Percentiles rank a stretch among this genome's conserved stretches.
These are phyloP conservation scores for Aspergillus sp. DNA, from an alignment of 2,329 filamentous ascomycete genomes.

Conservation along the genomic window DNA sequence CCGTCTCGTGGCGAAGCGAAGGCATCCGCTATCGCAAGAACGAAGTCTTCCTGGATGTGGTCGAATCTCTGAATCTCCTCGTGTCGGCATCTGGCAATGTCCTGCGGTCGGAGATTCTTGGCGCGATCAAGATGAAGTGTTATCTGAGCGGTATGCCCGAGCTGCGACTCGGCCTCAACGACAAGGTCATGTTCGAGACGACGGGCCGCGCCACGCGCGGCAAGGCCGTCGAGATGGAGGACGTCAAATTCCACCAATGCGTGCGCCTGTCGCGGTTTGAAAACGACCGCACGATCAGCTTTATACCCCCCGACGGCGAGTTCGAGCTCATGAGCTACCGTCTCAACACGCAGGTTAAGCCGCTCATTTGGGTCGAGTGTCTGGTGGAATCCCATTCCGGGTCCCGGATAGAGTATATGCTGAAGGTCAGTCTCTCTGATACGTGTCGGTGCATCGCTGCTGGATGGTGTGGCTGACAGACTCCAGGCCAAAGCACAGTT, in stretches of 20 bases:
- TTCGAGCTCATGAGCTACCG: slow-evolving; percentile 99
- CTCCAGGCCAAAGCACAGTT: slow-evolving; percentile 83
- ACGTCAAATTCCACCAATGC: slow-evolving; percentile 99
- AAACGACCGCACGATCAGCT: slow-evolving; percentile 97
- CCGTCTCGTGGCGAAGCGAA: slow-evolving; percentile 96
- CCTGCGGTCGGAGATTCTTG: slow-evolving; percentile 90
- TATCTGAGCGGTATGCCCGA: slow-evolving; percentile 98
- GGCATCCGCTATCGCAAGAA: slow-evolving; percentile 99
- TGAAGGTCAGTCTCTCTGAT: slow-evolving; percentile 60
- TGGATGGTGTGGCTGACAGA: not conserved
- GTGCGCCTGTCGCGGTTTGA: slow-evolving; percentile 94
- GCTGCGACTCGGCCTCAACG: slow-evolving; percentile 87
- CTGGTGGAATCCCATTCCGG: slow-evolving; percentile 95
- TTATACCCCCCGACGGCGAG: slow-evolving; percentile 96
- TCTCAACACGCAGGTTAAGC: slow-evolving; percentile 97
- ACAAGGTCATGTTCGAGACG: slow-evolving; percentile 99
- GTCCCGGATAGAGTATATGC: slow-evolving; percentile 96
- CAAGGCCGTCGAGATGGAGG: slow-evolving; percentile 99
- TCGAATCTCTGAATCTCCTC: slow-evolving; percentile 93
- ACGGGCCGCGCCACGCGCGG: slow-evolving; percentile 90
- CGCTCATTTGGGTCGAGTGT: slow-evolving; percentile 97
- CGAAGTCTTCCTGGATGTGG: slow-evolving; percentile 96
- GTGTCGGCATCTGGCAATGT: slow-evolving; percentile 95
- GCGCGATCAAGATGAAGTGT: slow-evolving; percentile 99
- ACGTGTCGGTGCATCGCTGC: not conserved